Conservation (phyloP, 805 yeast species). For the Candida sonorensis region DNA sequence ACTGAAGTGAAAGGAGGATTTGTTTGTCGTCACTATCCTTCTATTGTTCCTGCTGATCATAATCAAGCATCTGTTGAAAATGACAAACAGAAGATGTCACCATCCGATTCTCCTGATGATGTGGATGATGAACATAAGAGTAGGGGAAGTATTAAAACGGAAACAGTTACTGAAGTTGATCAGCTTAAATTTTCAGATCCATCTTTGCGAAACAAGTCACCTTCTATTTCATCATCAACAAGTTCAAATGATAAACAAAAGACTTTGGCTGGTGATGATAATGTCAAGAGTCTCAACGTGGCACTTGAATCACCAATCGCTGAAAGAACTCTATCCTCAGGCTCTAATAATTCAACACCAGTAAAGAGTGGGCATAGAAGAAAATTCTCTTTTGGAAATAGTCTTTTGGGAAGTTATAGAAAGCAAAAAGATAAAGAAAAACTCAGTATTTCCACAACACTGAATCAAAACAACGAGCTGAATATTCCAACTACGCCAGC, state of each 20-base stretch:
- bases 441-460: slow-evolving; percentile 26
- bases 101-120: slow-evolving; percentile 3
- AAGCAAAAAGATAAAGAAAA: slow-evolving; percentile 35
- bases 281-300: no score
- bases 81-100: no score
- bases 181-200: slow-evolving; percentile 10
- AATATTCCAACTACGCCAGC: slow-evolving; percentile 32
- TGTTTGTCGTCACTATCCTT: slow-evolving; percentile 66
- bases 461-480: slow-evolving; percentile 35
- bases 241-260: slow-evolving; percentile 12
- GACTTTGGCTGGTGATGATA: slow-evolving; percentile 6
- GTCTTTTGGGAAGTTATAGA: slow-evolving; percentile 44
- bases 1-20: slow-evolving; percentile 94
- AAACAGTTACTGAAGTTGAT: slow-evolving; percentile 14
- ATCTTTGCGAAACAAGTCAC: no score
- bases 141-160: slow-evolving; percentile 14
- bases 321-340: slow-evolving; percentile 12
- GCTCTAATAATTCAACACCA: slow-evolving; percentile 27
- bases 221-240: slow-evolving; percentile 18
- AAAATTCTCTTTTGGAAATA: slow-evolving; percentile 57
- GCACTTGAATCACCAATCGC: slow-evolving; percentile 11
- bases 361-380: slow-evolving; percentile 41
- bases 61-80: background rate
- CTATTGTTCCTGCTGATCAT: slow-evolving; percentile 24
- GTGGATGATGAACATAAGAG: slow-evolving; percentile 2